Base-by-base conservation (phyloP, 139 green algal genomes). In the Coelastrella sp. region DNA sequence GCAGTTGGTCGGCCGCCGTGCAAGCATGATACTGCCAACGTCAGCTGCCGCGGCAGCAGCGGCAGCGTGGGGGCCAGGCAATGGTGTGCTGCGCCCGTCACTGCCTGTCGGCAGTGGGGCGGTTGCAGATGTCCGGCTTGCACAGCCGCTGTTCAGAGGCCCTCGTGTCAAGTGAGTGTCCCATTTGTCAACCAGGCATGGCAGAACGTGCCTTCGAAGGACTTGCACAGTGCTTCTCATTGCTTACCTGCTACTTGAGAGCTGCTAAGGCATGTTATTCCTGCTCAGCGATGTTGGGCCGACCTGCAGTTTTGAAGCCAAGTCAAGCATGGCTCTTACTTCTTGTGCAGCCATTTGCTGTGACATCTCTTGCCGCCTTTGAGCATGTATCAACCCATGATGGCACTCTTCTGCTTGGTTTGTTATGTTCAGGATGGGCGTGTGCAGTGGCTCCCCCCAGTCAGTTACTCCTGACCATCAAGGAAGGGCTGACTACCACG, bases 401-500 rank as follows among this genome's bases (percentile, higher is more conserved):
- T 47, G 32, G 32, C 74, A 32, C 74, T 17, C 76, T 85, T 56
- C 58, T 57, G 80, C 17, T 56, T 6, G 2, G 32, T 19, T 59
- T 59, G 59, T n/a, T 74, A n/a, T 20, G 13, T 56, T 32, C 80
- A 87, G 82, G 83, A 88, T 88, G 83, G 83, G 83, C 16, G 68
- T 88, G 56, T 73, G 65, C 17, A 60, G 54, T 66, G 83, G 83
- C 22, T 6, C 19, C 65, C 83, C 64, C 10, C 83, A 60, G 13
- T 59, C 54, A 66, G 83, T 88, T 4, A 14, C 19, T 3, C 58
- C 64, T 22, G 83, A 88, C 83, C 56, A 80, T 32, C 7, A 80
- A 23, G 83, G 66, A 19, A 20, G 83, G 4, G 83, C 83, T 19
- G 83, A 88, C 83, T 88, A 88, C 56, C 83, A 88, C 11, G 83